These are phyloP conservation scores for Sarocladium kiliense DNA, from an alignment of 2,329 filamentous ascomycete species.

Conservation along the genomic window DNA sequence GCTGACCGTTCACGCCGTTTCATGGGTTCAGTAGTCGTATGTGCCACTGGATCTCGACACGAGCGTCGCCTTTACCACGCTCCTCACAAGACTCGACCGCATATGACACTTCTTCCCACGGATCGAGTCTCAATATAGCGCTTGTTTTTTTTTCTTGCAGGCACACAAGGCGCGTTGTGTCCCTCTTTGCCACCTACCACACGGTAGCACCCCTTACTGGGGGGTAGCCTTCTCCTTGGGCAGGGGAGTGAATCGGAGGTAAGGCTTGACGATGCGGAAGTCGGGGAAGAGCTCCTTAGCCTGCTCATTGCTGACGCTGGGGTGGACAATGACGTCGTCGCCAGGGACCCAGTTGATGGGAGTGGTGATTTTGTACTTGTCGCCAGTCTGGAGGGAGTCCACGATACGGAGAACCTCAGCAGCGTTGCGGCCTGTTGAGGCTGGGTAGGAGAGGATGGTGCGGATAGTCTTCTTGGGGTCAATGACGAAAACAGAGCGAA, in stretches of 20 bases:
- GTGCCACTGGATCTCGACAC: too few relatives aligned
- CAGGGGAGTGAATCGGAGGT: conserved; percentile 68
- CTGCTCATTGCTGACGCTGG: conserved; percentile 74
- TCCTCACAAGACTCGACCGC: too few relatives aligned
- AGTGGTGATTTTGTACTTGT: conserved; percentile 83
- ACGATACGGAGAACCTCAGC: conserved; percentile 73
- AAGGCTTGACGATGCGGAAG: conserved; percentile 62
- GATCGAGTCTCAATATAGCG: too few relatives aligned
- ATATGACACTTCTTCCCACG: too few relatives aligned
- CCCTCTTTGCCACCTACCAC: neutral
- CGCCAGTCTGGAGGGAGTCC: conserved; percentile 75
- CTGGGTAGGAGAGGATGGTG: conserved; percentile 87
- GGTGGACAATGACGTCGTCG: conserved; percentile 89
- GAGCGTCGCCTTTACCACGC: too few relatives aligned
- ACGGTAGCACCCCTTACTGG: neutral
- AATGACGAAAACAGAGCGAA: conserved; percentile 91
- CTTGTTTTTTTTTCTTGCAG: too few relatives aligned
- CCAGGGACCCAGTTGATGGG: conserved; percentile 88
- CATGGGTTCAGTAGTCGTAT: too few relatives aligned
- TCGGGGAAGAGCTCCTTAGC: conserved; percentile 85
- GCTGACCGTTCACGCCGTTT: neutral
- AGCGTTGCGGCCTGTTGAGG: conserved; percentile 81
- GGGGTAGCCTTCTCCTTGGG: conserved; percentile 41
- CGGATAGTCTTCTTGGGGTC: conserved; percentile 92
- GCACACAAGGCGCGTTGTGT: too few relatives aligned